Conservation (phyloP, 2,329 filamentous ascomycete genomes). For the Neurospora crassa region DNA sequence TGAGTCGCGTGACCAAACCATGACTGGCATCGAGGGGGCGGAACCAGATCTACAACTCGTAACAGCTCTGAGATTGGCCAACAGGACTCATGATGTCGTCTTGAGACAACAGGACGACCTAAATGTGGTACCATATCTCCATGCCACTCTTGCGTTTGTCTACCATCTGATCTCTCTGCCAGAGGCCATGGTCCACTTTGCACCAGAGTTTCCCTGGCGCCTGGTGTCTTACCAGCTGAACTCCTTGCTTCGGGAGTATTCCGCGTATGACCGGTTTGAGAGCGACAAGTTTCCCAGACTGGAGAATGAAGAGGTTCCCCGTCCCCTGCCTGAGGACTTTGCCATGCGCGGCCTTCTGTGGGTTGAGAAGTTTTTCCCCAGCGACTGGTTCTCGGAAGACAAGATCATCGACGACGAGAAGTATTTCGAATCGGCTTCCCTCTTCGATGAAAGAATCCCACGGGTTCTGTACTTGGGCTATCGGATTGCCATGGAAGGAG, state of each 20-base stretch:
- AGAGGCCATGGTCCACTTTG: conserved; percentile 33
- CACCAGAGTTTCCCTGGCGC: conserved; percentile 30
- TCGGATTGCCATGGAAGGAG: conserved; percentile 29
- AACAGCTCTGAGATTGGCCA: conserved; percentile 27
- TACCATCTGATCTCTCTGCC: conserved; percentile 32
- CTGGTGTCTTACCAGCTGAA: conserved; percentile 31
- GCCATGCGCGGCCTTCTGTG: conserved; percentile 55
- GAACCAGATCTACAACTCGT: conserved; percentile 5
- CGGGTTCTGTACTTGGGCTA: conserved; percentile 50
- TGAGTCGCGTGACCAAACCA: conserved; percentile 16
- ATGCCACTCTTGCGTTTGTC: conserved; percentile 53
- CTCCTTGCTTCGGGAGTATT: conserved; percentile 14
- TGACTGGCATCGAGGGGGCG: conserved; percentile 6
- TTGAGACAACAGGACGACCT: conserved; percentile 44
- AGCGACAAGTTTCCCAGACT: conserved; percentile 37
- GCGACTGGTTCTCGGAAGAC: conserved; percentile 45
- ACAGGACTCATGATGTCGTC: conserved; percentile 35
- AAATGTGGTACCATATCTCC: conserved; percentile 52
- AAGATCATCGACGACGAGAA: conserved; percentile 60
- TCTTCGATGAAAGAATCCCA: conserved; percentile 45
- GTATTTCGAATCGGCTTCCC: conserved; percentile 51
- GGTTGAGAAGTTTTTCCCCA: conserved; percentile 47
- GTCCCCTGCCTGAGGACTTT: conserved; percentile 61
- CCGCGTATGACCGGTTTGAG: conserved; percentile 27
- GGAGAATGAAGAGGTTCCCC: conserved; percentile 29